Conservation (phyloP, 1,284 basidiomycete species). For the Rhizoctonia solani region DNA sequence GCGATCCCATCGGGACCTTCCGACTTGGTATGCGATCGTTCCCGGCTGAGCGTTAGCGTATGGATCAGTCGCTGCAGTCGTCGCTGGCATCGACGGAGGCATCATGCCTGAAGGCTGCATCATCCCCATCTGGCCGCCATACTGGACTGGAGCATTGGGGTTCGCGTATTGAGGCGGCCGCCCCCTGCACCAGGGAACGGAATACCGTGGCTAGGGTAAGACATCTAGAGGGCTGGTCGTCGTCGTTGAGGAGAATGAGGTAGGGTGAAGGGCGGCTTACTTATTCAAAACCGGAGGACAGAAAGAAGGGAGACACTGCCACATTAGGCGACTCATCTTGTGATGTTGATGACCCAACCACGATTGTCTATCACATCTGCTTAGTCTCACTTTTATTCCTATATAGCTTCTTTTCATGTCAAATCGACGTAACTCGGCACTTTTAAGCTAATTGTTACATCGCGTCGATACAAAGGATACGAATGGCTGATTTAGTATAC, state of each 20-base stretch:
- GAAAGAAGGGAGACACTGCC: conserved; percentile 32
- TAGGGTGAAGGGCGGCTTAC: conserved; percentile 32
- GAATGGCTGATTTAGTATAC: conserved; percentile 1
- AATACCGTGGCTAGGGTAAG: conserved; percentile 10
- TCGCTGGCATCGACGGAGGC: neutral
- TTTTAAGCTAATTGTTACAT: neutral
- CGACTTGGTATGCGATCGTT: conserved; percentile 31
- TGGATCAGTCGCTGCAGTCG: conserved; percentile 9
- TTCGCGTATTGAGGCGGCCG: too few relatives aligned
- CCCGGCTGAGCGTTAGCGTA: conserved; percentile 29
- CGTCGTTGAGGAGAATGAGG: conserved; percentile 15
- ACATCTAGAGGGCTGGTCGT: conserved; percentile 17
- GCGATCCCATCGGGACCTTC: conserved; percentile 34
- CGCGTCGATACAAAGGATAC: conserved; percentile 16
- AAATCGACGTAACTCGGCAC: neutral
- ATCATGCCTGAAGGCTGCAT: neutral
- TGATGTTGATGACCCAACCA: conserved; percentile 32
- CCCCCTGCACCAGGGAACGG: conserved; percentile 34
- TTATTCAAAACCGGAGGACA: conserved; percentile 28
- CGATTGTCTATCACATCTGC: conserved; percentile 17
- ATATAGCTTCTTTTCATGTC: neutral
- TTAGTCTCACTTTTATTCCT: neutral
- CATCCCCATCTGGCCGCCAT: too few relatives aligned
- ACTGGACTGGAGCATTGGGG: too few relatives aligned
- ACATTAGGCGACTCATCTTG: conserved; percentile 33